phyloP scores from a whole-genome alignment of 2,329 filamentous ascomycete species.

The Trichoderma afroharzianum region DNA sequence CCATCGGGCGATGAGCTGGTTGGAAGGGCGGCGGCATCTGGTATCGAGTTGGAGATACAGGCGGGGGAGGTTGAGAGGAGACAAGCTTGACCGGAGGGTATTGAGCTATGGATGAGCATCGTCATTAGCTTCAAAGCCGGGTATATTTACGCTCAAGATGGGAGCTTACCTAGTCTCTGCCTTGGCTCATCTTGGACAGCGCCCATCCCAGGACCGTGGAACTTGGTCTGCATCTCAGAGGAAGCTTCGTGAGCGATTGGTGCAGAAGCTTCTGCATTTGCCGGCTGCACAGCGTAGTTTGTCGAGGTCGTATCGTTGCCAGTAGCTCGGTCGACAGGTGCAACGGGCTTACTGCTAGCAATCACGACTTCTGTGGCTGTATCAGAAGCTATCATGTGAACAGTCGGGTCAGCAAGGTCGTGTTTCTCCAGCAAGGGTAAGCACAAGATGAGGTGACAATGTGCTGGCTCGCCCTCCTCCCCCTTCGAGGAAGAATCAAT shows the following conservation, averaged over 20 bases:
- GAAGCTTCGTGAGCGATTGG: background rate
- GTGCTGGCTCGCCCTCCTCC: background rate
- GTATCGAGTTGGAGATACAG: constrained; percentile 36
- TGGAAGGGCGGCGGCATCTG: constrained; percentile 44
- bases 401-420: background rate
- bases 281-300: constrained; percentile 1
- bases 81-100: constrained; percentile 5
- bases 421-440: background rate
- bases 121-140: background rate
- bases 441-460: background rate
- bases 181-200: constrained; percentile 13
- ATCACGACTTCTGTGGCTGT: background rate
- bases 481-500: background rate
- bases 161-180: constrained; percentile 20
- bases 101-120: constrained; percentile 1
- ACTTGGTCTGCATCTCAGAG: constrained; percentile 10
- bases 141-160: background rate
- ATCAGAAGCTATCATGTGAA: background rate
- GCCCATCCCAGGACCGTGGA: background rate
- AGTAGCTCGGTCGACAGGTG: background rate
- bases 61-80: constrained; percentile 28
- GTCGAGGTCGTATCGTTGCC: background rate
- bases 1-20: constrained; percentile 32
- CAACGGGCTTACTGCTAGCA: background rate
- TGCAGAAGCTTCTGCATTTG: background rate